Evolutionary conservation across 306 rosid species (phyloP).

Genomic region (Ormosia semicastrata): DNA sequence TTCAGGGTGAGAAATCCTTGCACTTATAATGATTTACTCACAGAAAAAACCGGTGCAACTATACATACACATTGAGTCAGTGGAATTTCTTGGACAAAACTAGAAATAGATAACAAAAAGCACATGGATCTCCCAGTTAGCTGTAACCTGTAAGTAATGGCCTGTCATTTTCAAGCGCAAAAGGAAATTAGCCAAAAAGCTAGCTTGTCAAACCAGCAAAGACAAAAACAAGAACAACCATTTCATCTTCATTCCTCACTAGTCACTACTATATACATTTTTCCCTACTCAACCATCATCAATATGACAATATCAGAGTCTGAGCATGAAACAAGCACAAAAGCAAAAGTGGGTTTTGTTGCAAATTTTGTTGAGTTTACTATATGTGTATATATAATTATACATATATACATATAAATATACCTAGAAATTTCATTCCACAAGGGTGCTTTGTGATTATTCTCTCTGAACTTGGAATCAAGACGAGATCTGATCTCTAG

Average conservation of each 20-base stretch:
- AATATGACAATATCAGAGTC: neutral
- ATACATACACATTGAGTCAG: conserved; percentile 28
- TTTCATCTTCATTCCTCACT: conserved; percentile 8
- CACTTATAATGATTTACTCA: conserved; percentile 26
- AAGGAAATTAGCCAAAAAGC: neutral
- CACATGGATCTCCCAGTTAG: conserved; percentile 41
- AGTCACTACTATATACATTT: neutral
- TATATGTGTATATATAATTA: neutral
- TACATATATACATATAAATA: neutral
- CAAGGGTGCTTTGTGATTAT: conserved; percentile 76
- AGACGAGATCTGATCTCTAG: conserved; percentile 89
- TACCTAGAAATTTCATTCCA: conserved; percentile 93
- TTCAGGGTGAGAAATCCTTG: conserved; percentile 28
- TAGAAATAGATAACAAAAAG: conserved; percentile 29
- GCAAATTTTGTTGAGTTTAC: neutral
- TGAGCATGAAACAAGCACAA: neutral
- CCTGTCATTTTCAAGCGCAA: conserved; percentile 37
- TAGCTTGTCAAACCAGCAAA: neutral
- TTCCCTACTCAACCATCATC: neutral
- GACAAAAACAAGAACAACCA: neutral
- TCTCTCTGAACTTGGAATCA: conserved; percentile 76
- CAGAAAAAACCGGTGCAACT: conserved; percentile 34
- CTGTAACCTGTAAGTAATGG: conserved; percentile 29
- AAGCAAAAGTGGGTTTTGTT: neutral
- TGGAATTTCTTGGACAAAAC: conserved; percentile 36